A percentile compares a stretch with the other conserved stretches of the same genome.
phyloP scores from a whole-genome alignment of 306 rosid genomes.

The Benincasa hispida region DNA sequence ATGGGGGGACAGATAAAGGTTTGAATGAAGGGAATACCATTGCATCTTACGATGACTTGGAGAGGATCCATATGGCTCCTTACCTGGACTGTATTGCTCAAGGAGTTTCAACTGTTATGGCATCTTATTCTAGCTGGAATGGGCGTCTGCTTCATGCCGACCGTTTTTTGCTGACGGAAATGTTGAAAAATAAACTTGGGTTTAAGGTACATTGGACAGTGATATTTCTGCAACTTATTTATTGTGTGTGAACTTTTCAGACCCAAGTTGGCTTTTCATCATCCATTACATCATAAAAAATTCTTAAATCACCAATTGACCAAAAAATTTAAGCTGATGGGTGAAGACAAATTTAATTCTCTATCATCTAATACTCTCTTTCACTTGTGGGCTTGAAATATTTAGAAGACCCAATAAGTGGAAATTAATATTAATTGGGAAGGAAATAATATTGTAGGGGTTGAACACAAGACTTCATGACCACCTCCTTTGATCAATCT shows the following conservation, averaged over 20 bases:
- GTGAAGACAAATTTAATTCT: too few species aligned
- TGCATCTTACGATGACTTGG: conserved; percentile 55
- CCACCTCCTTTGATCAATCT: too few species aligned
- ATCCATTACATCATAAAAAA: too few species aligned
- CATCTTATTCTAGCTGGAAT: conserved; percentile 83
- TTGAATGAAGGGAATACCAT: conserved; percentile 67
- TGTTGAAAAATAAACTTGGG: conserved; percentile 66
- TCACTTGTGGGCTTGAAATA: too few species aligned
- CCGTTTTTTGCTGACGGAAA: conserved; percentile 52
- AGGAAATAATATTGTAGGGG: too few species aligned
- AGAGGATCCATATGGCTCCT: conserved; percentile 78
- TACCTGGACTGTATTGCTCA: conserved; percentile 72
- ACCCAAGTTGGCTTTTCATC: background rate
- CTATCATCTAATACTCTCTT: too few species aligned
- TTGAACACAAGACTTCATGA: too few species aligned
- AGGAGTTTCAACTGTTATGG: conserved; percentile 85
- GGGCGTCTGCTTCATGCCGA: conserved; percentile 52
- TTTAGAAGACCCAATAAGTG: too few species aligned
- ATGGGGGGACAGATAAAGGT: conserved; percentile 82
- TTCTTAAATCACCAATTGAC: too few species aligned
- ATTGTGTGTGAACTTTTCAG: background rate
- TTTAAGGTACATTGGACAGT: conserved; percentile 43
- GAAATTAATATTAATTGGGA: too few species aligned
- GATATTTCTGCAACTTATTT: background rate
- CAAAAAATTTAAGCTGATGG: too few species aligned